phyloP scores from a whole-genome alignment of 2,329 filamentous ascomycete species.

The Pseudopyricularia cyperi region DNA sequence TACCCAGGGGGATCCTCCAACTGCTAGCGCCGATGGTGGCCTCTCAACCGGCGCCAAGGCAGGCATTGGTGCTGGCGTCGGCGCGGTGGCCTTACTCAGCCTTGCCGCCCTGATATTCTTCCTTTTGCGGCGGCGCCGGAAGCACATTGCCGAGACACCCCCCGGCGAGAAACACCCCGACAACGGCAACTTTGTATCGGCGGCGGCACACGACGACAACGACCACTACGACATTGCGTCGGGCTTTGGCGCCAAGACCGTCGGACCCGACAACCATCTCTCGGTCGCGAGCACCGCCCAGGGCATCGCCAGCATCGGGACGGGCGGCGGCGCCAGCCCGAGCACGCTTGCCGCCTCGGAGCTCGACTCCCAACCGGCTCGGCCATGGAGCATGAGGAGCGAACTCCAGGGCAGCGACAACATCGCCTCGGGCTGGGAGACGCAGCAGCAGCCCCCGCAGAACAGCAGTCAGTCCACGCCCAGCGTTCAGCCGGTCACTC shows the following conservation, averaged over 20 bases:
- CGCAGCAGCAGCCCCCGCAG: not conserved
- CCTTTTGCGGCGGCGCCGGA: not conserved
- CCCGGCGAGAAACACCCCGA: not conserved
- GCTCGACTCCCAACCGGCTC: constrained; percentile 6
- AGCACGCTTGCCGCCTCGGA: constrained; percentile 5
- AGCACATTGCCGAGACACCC: not conserved
- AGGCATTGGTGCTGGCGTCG: constrained; percentile 4
- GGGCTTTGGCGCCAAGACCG: not conserved
- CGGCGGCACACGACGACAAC: not conserved
- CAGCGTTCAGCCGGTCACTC: not conserved
- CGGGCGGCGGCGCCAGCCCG: not conserved
- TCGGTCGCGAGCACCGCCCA: not conserved
- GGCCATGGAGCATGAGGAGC: constrained; percentile 10
- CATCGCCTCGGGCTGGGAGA: not conserved
- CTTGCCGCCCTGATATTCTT: not conserved
- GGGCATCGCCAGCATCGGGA: not conserved
- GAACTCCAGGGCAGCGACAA: constrained; percentile 8
- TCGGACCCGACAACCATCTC: not conserved
- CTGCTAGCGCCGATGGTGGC: not conserved
- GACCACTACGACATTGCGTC: not conserved
- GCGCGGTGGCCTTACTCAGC: not conserved
- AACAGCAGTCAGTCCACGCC: too few species aligned
- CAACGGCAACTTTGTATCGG: not conserved
- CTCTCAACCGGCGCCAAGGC: constrained; percentile 12
- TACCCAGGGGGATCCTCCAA: not conserved